These are phyloP conservation scores for Gaeumannomyces tritici DNA, from an alignment of 2,329 filamentous ascomycete genomes.

Conservation along the genomic window DNA sequence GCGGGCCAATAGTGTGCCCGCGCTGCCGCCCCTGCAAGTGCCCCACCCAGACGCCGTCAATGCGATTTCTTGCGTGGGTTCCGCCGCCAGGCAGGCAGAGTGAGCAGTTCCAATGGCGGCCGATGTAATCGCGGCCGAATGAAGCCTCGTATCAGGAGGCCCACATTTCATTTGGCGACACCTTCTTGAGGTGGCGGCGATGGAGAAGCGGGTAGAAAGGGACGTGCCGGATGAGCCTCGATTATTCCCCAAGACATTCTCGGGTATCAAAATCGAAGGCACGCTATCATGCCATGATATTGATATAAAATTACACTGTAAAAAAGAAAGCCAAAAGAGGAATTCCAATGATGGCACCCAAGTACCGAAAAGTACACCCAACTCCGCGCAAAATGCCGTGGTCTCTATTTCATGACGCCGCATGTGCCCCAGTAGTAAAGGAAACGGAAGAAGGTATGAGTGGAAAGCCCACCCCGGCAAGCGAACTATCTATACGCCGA, in stretches of 20 bases:
- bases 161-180: neutral
- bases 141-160: neutral
- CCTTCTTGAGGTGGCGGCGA: neutral
- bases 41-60: neutral
- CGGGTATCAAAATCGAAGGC: neutral
- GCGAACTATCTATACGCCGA: neutral
- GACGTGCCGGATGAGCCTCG: neutral
- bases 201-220: neutral
- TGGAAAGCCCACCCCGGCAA: neutral
- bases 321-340: neutral
- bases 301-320: neutral
- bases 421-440: neutral
- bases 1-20: neutral
- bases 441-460: neutral
- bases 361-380: neutral
- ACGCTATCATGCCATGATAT: neutral
- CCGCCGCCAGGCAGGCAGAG: too few species aligned
- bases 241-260: neutral
- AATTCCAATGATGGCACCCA: neutral
- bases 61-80: neutral
- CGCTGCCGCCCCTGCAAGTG: neutral
- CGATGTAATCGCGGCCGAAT: too few species aligned
- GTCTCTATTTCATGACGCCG: slow-evolving; percentile 9
- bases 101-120: neutral
- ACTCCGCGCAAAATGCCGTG: slow-evolving; percentile 4